Evolutionary conservation across 768 basidiomycete species (phyloP), one percentile per base, ranked within the genome.

Genomic region (Suillus ampliporus): DNA sequence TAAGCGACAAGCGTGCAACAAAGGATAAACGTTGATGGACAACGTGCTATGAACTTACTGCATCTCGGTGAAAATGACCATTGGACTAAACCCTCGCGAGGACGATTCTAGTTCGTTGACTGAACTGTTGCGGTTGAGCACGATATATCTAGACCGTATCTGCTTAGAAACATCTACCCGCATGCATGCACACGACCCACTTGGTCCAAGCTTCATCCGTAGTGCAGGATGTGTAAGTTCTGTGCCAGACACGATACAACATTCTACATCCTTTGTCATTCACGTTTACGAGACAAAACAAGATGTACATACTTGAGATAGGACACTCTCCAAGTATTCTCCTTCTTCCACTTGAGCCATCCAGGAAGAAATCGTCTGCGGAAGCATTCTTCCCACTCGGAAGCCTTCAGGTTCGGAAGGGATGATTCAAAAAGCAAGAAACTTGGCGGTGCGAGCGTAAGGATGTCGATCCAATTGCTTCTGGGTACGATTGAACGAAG

Each of bases 131-230:
- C 90, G 87, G 68, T 91, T 91, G 62, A 94, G 72, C 26, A 89
- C 83, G 62, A 94, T 81, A 66, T 91, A 93, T 71, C 91, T 91
- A 66, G 56, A 35, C 52, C 63, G 5, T 23, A 28, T 43, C 38
- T 61, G 41, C 51, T 59, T 19, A 56, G 52, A 40, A 48, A 37
- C 21, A 5, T 31, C 8, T 6, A 47, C n/a, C 5, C 14, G 51
- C 52, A 62, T 21, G 64, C 69, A 63, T 48, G 69, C 43, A 60
- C 38, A 31, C 57, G 5, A 72, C 79, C 67, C 72, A 92, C 89
- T 86, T 91, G 54, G 91, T 93, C 91, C 92, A 94, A 23, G 90
- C 79, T 75, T 94, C 93, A 67, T 92, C 89, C 8, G 85, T 74
- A 23, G 91, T 92, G 70, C 92, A 94, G n/a, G 82, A 80, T 4